Base-by-base conservation (phyloP, 108 stramenopile species). In the Schizochytrium sp. region DNA sequence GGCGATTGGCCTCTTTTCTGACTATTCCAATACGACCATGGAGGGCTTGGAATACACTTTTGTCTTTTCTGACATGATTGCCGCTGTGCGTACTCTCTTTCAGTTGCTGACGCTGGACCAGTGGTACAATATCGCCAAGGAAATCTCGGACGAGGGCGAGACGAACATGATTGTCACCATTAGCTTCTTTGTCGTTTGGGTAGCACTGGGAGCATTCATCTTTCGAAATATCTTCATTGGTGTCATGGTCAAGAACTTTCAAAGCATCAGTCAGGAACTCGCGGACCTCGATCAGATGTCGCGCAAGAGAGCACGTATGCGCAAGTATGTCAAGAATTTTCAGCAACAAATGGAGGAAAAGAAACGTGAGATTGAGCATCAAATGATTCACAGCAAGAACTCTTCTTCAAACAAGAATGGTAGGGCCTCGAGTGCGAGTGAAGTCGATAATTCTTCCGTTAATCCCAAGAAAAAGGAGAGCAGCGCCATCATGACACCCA, bases 51-150 rank as follows among this genome's bases (percentile, higher is more conserved):
- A 47, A 18, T 83, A 83, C 51, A 43, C 44, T 12, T 47, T 53
- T 23, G 51, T 25, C 48, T 83, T 83, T 53, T 53, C 48, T 8
- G 76, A 83, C 76, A 83, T 83, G 76, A 83, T 83, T 23, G 51
- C 76, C 23, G 45, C 76, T 8, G 45, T 83, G 0, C 45, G 76
- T 16, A 83, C 76, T 12, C 76, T 83, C 19, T 83, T 83, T 45
- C 76, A 83, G 76, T 5, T 83, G 48, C 51, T 83, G 51, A 83
- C 76, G 12, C 23, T 83, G 45, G 76, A 83, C n/a, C 76, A 83
- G 51, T 83, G 76, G 76, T 83, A 83, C 51, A 83, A 83, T 34
- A 83, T 83, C 51, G 76, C 76, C n/a, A 83, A 83, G 23, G 76
- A 83, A 23, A 83, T 83, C 28, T 83, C 76, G 6, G n/a, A 23